A percentile compares a stretch with the other conserved stretches of the same genome.
Evolutionary conservation across 2,329 filamentous ascomycete genomes (phyloP).

Genomic region (Catunica adiposa): DNA sequence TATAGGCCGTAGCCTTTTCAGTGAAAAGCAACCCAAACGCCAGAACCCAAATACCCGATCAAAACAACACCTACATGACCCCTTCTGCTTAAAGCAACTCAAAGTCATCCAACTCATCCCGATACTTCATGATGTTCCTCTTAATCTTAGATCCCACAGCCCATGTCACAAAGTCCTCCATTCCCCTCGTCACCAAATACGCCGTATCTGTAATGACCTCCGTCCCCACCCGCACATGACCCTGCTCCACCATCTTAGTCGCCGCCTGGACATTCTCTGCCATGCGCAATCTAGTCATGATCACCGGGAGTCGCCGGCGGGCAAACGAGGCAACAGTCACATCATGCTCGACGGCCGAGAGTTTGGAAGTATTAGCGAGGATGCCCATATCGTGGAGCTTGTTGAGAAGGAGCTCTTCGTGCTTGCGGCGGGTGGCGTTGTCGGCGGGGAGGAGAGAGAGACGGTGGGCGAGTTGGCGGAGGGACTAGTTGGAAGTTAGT

Average conservation of each 20-base stretch:
- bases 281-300: slow-evolving; percentile 86
- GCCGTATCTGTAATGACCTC: slow-evolving; percentile 82
- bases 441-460: slow-evolving; percentile 69
- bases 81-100: slow-evolving; percentile 52
- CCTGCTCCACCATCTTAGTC: slow-evolving; percentile 80
- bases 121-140: slow-evolving; percentile 85
- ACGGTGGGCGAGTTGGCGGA: slow-evolving; percentile 78
- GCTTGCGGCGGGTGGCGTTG: slow-evolving; percentile 61
- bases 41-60: not conserved
- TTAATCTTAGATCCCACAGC: slow-evolving; percentile 93
- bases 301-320: slow-evolving; percentile 63
- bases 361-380: slow-evolving; percentile 56
- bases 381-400: slow-evolving; percentile 92
- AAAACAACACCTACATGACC: not conserved
- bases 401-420: slow-evolving; percentile 73
- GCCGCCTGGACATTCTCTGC: slow-evolving; percentile 75
- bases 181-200: slow-evolving; percentile 70
- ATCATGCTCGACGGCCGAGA: slow-evolving; percentile 71
- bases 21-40: not conserved
- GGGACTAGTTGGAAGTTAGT: slow-evolving; percentile 34
- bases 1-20: not conserved
- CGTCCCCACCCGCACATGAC: slow-evolving; percentile 79
- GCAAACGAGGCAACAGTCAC: slow-evolving; percentile 84
- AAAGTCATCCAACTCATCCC: slow-evolving; percentile 90
- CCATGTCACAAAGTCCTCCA: slow-evolving; percentile 97